A percentile compares a stretch with the other conserved stretches of the same genome.
These are phyloP conservation scores for Thalassiosira hispida DNA, from an alignment of 352 stramenopile genomes.

Conservation along the genomic window DNA sequence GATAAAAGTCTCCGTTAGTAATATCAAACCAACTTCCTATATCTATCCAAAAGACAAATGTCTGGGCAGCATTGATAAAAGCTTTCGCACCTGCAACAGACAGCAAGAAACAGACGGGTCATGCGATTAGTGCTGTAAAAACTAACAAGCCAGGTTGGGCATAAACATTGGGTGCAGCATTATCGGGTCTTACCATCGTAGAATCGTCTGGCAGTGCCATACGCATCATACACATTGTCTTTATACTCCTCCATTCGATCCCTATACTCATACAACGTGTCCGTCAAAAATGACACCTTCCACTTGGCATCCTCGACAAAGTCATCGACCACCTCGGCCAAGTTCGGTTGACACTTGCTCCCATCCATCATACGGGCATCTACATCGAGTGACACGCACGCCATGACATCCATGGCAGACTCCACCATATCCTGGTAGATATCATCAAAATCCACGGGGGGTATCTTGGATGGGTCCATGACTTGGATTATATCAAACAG, in stretches of 20 bases:
- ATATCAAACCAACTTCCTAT: conserved; percentile 52
- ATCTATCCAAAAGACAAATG: conserved; percentile 28
- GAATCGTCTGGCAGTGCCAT: conserved; percentile 42
- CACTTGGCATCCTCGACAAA: conserved; percentile 47
- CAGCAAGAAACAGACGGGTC: neutral
- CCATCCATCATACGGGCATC: conserved; percentile 42
- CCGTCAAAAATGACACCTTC: conserved; percentile 43
- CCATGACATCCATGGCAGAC: conserved; percentile 38
- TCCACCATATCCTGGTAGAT: conserved; percentile 37
- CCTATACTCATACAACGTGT: conserved; percentile 35
- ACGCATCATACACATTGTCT: conserved; percentile 43
- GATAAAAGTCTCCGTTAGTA: conserved; percentile 40
- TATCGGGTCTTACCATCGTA: conserved; percentile 40
- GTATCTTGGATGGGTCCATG: conserved; percentile 33
- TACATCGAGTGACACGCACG: conserved; percentile 51
- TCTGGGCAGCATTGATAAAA: conserved; percentile 17
- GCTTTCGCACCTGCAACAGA: conserved; percentile 16
- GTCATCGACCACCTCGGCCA: conserved; percentile 41
- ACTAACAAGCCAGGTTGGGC: too few relatives aligned
- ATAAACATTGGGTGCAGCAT: too few relatives aligned
- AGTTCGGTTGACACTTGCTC: conserved; percentile 38
- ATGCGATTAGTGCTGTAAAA: neutral
- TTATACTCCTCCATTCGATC: conserved; percentile 48
- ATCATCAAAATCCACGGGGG: conserved; percentile 37
- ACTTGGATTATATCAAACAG: conserved; percentile 28